Conservation (phyloP, 2,329 filamentous ascomycete species). For the Penicillium italicum region DNA sequence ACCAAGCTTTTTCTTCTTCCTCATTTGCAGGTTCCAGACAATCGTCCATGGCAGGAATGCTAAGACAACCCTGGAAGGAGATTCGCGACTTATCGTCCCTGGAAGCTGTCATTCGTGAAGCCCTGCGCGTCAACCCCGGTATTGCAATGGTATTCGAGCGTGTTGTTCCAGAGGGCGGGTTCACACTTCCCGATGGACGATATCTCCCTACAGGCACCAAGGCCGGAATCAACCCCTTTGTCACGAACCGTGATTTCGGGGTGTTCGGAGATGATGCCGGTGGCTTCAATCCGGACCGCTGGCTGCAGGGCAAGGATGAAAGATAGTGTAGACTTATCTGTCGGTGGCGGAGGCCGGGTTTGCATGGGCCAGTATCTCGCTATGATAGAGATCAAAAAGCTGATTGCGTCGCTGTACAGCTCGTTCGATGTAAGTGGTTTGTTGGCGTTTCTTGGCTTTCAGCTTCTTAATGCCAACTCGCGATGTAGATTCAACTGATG, state of each 20-base stretch:
- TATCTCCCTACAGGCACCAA: constrained; percentile 36
- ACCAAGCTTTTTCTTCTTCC: constrained; percentile 40
- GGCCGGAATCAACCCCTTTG: constrained; percentile 37
- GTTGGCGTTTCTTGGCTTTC: not conserved
- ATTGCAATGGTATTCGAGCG: constrained; percentile 51
- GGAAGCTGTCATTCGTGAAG: constrained; percentile 52
- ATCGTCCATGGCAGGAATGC: too few species aligned
- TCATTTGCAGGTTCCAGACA: too few species aligned
- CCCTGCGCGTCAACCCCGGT: constrained; percentile 49
- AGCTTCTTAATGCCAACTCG: constrained; percentile 22
- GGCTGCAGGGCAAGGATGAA: constrained; percentile 43
- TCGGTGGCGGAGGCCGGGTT: constrained; percentile 54
- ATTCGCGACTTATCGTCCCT: constrained; percentile 41
- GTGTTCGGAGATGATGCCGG: constrained; percentile 49
- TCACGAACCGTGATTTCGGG: constrained; percentile 37
- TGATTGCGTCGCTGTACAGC: constrained; percentile 49
- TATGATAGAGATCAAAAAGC: constrained; percentile 58
- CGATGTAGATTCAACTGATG: constrained; percentile 52
- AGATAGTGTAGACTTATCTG: constrained; percentile 39
- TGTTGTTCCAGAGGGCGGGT: constrained; percentile 41
- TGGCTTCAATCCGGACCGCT: constrained; percentile 48
- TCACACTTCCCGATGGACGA: constrained; percentile 30
- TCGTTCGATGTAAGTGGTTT: constrained; percentile 17
- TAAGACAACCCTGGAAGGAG: constrained; percentile 20
- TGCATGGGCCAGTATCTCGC: constrained; percentile 57